A percentile compares a stretch with the other conserved stretches of the same genome.
These are phyloP conservation scores for Blastomyces parvus DNA, from an alignment of 2,329 filamentous ascomycete genomes.

Conservation along the genomic window DNA sequence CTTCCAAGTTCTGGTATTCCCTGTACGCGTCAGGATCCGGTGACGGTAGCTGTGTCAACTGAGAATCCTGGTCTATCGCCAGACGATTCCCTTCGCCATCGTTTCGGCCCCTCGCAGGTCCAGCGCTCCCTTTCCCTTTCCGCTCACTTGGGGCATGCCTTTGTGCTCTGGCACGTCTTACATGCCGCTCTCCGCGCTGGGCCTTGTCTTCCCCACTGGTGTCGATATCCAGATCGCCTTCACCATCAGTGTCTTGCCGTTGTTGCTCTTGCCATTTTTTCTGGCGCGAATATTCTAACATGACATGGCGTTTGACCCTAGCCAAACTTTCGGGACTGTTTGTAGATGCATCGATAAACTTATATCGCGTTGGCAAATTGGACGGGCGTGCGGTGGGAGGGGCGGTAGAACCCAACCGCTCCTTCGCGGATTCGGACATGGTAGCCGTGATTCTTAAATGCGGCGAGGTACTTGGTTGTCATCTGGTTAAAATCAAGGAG, in stretches of 20 bases:
- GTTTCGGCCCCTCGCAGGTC: too few relatives aligned
- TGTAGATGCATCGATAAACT: constrained; percentile 34
- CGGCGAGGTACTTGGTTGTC: background rate
- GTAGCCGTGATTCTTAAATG: background rate
- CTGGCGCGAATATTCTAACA: constrained; percentile 36
- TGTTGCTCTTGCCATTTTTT: constrained; percentile 19
- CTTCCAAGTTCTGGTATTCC: background rate
- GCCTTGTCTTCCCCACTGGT: background rate
- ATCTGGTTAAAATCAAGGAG: background rate
- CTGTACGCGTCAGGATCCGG: too few relatives aligned
- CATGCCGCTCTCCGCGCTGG: too few relatives aligned
- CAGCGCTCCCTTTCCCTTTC: background rate
- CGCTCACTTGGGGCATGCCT: background rate
- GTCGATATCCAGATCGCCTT: background rate
- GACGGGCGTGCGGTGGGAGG: background rate
- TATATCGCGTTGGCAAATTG: constrained; percentile 23
- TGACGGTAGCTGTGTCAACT: background rate
- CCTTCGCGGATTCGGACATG: constrained; percentile 16
- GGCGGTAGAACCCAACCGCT: background rate
- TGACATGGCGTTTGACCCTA: constrained; percentile 36
- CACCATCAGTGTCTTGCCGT: background rate
- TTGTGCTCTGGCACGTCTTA: background rate
- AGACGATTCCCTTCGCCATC: background rate
- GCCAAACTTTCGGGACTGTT: constrained; percentile 30
- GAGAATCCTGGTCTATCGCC: background rate